Evolutionary conservation across 106 monocot genomes (phyloP).

Genomic region (Chionographis japonica): DNA sequence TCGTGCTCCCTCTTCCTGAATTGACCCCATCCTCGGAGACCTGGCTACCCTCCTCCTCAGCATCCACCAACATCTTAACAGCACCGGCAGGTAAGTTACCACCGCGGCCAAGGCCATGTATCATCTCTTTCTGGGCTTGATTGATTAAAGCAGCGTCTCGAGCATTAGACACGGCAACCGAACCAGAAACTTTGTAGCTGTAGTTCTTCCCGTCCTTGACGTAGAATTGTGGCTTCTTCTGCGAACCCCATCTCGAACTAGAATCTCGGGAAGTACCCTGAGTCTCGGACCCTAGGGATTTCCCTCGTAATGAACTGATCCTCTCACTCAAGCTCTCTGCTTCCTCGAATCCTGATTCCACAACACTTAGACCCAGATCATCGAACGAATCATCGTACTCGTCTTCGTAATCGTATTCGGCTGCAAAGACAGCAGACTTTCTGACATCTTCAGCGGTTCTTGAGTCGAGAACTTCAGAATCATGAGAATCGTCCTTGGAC

Average conservation of each 20-base stretch:
- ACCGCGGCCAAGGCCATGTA: slow-evolving; percentile 87
- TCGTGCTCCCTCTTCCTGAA: slow-evolving; percentile 28
- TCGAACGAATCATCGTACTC: slow-evolving; percentile 99
- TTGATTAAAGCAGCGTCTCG: slow-evolving; percentile 61
- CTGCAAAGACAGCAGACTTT: slow-evolving; percentile 47
- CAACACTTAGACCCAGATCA: slow-evolving; percentile 69
- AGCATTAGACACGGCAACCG: slow-evolving; percentile 55
- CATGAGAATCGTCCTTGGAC: slow-evolving; percentile 17
- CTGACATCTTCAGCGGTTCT: slow-evolving; percentile 49
- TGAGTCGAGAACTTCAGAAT: slow-evolving; percentile 48
- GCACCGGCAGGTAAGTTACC: slow-evolving; percentile 72
- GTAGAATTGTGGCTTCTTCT: slow-evolving; percentile 84
- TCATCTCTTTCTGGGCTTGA: slow-evolving; percentile 67
- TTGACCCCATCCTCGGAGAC: slow-evolving; percentile 9
- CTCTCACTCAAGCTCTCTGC: slow-evolving; percentile 35
- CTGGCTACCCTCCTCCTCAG: slow-evolving; percentile 21
- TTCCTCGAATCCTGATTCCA: slow-evolving; percentile 71
- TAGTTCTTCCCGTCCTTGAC: slow-evolving; percentile 99
- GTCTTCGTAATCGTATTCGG: slow-evolving; percentile 77
- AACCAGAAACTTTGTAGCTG: slow-evolving; percentile 90
- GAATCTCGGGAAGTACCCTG: slow-evolving; percentile 15
- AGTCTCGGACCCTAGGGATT: slow-evolving; percentile 13
- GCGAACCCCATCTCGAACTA: slow-evolving; percentile 49
- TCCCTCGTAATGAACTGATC: slow-evolving; percentile 11
- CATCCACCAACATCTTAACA: slow-evolving; percentile 24